These are phyloP conservation scores for Ustilago hordei DNA, from an alignment of 1,284 basidiomycete species.

Conservation along the genomic window DNA sequence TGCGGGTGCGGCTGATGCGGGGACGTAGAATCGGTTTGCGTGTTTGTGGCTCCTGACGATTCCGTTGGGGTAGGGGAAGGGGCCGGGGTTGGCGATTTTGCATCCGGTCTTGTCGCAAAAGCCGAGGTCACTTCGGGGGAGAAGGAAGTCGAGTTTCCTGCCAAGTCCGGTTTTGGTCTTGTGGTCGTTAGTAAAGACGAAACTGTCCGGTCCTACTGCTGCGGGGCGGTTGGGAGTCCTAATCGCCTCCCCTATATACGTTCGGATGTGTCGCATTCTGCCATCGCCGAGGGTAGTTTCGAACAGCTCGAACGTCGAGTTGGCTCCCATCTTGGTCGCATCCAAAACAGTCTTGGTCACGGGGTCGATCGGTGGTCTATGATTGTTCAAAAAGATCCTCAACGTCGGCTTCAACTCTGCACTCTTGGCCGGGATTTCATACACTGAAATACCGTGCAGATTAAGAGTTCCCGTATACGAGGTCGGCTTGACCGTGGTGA, in stretches of 20 bases:
- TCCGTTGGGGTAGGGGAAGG: conserved; percentile 53
- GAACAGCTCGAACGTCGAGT: conserved; percentile 80
- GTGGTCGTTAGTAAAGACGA: conserved; percentile 64
- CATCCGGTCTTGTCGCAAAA: conserved; percentile 57
- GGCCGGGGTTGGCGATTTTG: conserved; percentile 50
- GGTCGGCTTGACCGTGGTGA: conserved; percentile 73
- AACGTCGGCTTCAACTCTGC: conserved; percentile 46
- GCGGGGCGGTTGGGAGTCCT: conserved; percentile 79
- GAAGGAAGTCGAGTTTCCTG: conserved; percentile 37
- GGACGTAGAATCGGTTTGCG: conserved; percentile 43
- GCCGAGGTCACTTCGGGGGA: conserved; percentile 44
- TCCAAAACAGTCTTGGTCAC: conserved; percentile 30
- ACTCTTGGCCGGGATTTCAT: conserved; percentile 50
- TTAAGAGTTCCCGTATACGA: conserved; percentile 72
- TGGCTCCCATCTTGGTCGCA: conserved; percentile 74
- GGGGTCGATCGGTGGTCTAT: conserved; percentile 53
- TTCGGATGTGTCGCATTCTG: conserved; percentile 74
- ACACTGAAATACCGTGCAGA: conserved; percentile 79
- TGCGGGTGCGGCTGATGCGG: conserved; percentile 40
- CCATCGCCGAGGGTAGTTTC: conserved; percentile 73
- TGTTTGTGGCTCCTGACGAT: conserved; percentile 30
- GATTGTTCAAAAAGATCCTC: conserved; percentile 60
- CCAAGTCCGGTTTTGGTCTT: conserved; percentile 35
- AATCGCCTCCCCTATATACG: conserved; percentile 75
- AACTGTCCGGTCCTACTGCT: conserved; percentile 70